A percentile compares a stretch with the other conserved stretches of the same genome.
phyloP scores from a whole-genome alignment of 1,139 yeast species.

The Blastobotrys capitulatus region DNA sequence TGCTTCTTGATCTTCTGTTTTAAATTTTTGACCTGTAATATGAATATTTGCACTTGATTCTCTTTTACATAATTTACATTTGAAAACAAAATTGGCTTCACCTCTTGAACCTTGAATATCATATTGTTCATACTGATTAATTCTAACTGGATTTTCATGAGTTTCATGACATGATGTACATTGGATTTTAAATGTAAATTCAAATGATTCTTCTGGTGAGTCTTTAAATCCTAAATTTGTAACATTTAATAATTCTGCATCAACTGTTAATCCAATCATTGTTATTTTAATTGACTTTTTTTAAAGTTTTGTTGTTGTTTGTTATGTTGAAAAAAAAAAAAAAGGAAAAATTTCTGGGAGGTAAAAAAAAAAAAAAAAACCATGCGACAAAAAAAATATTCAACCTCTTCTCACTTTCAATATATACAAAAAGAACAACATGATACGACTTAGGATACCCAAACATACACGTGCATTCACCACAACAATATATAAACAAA shows the following conservation, averaged over 20 bases:
- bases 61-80: conserved; percentile 63
- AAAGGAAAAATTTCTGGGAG: neutral
- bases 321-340: neutral
- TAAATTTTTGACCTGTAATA: conserved; percentile 27
- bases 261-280: conserved; percentile 45
- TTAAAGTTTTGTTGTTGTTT: neutral
- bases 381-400: too few species aligned
- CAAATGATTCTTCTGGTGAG: conserved; percentile 55
- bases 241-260: conserved; percentile 59
- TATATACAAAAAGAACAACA: too few species aligned
- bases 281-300: neutral
- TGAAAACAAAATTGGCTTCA: conserved; percentile 76
- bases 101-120: conserved; percentile 73
- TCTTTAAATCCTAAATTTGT: conserved; percentile 64
- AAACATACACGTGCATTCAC: neutral
- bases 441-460: too few species aligned
- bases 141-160: conserved; percentile 68
- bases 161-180: conserved; percentile 78
- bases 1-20: conserved; percentile 33
- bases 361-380: neutral
- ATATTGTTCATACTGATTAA: conserved; percentile 50
- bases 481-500: neutral
- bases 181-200: conserved; percentile 64
- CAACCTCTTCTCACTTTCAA: too few species aligned
- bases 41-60: conserved; percentile 35